A percentile compares a stretch with the other conserved stretches of the same genome.
phyloP scores from a whole-genome alignment of 1,284 basidiomycete genomes.

The Trichosporon coremiiforme region DNA sequence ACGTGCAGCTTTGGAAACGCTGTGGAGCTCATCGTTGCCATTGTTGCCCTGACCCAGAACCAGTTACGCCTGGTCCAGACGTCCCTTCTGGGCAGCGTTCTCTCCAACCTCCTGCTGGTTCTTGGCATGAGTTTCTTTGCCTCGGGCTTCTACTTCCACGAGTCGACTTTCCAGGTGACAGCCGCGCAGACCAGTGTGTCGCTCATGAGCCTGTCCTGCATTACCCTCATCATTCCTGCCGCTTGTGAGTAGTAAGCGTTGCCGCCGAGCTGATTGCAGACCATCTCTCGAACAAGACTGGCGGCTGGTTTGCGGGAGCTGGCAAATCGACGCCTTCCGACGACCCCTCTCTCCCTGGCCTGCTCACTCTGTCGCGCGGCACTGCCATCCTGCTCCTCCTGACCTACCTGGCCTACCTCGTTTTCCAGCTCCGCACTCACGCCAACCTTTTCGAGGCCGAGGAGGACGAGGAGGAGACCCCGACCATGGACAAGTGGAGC shows the following conservation, averaged over 20 bases:
- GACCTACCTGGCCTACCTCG: conserved; percentile 79
- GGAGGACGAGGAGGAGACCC: conserved; percentile 59
- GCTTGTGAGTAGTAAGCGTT: conserved; percentile 61
- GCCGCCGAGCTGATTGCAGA: conserved; percentile 31
- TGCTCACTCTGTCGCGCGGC: conserved; percentile 78
- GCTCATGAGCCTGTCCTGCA: conserved; percentile 84
- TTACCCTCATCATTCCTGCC: conserved; percentile 89
- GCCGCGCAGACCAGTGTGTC: conserved; percentile 78
- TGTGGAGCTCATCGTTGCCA: conserved; percentile 74
- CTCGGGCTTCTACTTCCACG: conserved; percentile 64
- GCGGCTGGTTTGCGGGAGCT: conserved; percentile 19
- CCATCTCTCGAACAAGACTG: conserved; percentile 45
- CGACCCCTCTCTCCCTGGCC: conserved; percentile 59
- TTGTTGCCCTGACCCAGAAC: conserved; percentile 80
- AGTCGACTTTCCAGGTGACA: conserved; percentile 76
- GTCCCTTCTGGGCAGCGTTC: conserved; percentile 64
- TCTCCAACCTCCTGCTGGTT: conserved; percentile 87
- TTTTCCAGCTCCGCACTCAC: conserved; percentile 63
- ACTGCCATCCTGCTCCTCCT: conserved; percentile 77
- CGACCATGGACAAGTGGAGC: conserved; percentile 69
- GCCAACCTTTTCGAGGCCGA: conserved; percentile 60
- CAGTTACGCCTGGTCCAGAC: conserved; percentile 85
- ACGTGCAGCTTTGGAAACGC: conserved; percentile 56
- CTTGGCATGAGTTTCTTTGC: conserved; percentile 85
- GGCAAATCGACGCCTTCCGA: conserved; percentile 32